Evolutionary conservation across 768 basidiomycete genomes (phyloP).

Genomic region (Lepiota venenata): DNA sequence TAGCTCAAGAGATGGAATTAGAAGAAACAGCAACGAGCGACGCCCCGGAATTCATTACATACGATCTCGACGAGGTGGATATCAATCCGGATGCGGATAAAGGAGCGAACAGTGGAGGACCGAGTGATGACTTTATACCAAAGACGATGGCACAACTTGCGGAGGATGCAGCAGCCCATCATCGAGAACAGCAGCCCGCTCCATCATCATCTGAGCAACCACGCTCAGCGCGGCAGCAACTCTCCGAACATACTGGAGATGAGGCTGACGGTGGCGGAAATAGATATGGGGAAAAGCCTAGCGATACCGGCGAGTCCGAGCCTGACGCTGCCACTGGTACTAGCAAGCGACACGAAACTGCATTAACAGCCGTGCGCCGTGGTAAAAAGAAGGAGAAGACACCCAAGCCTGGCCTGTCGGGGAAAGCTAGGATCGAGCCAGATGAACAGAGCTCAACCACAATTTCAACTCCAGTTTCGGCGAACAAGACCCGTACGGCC

Average conservation of each 20-base stretch:
- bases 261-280: constrained; percentile 9
- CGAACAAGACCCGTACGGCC: neutral
- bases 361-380: too few species aligned
- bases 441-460: neutral
- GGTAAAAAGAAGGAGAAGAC: neutral
- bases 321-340: too few species aligned
- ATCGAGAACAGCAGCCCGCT: neutral
- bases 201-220: neutral
- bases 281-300: constrained; percentile 12
- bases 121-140: neutral
- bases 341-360: too few species aligned
- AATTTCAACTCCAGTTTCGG: neutral
- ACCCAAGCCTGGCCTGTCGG: neutral
- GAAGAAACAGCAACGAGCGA: constrained; percentile 17
- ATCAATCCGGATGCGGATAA: neutral
- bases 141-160: constrained; percentile 9
- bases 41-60: constrained; percentile 25
- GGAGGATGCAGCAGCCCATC: neutral
- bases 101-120: neutral
- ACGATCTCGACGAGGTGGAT: constrained; percentile 26
- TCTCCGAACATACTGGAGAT: constrained; percentile 8
- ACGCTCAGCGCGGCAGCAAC: neutral
- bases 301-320: constrained; percentile 11
- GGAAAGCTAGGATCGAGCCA: neutral
- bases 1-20: constrained; percentile 14